Conservation (phyloP, 306 rosid genomes). For the Ceratonia siliqua region DNA sequence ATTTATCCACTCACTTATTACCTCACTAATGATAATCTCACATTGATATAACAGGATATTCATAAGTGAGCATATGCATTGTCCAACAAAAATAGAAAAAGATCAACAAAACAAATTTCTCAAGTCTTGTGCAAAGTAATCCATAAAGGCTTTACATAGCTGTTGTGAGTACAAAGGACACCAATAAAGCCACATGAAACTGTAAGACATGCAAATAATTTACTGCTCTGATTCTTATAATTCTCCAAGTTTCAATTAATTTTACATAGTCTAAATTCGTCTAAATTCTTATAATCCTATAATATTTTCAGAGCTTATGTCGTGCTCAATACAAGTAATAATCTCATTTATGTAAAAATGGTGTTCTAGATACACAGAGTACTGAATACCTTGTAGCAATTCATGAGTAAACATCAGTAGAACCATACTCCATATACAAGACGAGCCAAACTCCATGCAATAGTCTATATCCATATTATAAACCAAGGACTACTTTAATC, state of each 20-base stretch:
- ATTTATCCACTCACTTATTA: not conserved
- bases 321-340: conserved; percentile 10
- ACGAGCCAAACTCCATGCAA: no score
- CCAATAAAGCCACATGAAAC: not conserved
- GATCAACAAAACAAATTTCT: not conserved
- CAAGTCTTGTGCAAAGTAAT: not conserved
- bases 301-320: not conserved
- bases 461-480: no score
- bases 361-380: conserved; percentile 4
- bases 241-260: conserved; percentile 12
- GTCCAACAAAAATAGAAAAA: not conserved
- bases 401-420: no score
- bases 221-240: not conserved
- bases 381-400: no score
- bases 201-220: not conserved
- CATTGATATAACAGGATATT: not conserved
- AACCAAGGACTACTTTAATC: no score
- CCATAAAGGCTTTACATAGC: not conserved
- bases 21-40: not conserved
- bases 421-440: no score
- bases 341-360: not conserved
- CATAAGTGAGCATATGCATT: not conserved
- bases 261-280: not conserved
- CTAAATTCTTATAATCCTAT: not conserved
- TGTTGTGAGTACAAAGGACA: conserved; percentile 1